Conservation (phyloP, 2,329 filamentous ascomycete species). For the Sporothrix inflata region DNA sequence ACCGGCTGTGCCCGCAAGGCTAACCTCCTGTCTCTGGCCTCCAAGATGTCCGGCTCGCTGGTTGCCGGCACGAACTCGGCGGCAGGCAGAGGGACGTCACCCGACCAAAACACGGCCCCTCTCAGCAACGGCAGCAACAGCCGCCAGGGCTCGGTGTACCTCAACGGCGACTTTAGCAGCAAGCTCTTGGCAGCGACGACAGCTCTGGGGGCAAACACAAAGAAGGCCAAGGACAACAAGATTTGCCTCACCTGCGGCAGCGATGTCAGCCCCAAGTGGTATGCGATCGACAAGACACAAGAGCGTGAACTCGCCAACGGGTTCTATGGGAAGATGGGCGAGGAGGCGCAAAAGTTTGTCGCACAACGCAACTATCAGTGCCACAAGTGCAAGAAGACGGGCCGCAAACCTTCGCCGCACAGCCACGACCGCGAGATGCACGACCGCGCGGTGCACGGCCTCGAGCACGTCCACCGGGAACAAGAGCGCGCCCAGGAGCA, state of each 20-base stretch:
- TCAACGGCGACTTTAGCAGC: conserved; percentile 31
- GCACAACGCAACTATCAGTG: conserved; percentile 69
- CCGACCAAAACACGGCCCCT: conserved; percentile 16
- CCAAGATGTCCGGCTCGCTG: conserved; percentile 50
- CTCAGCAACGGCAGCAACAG: conserved; percentile 26
- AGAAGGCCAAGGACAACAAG: conserved; percentile 54
- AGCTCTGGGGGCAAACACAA: conserved; percentile 37
- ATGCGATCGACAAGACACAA: conserved; percentile 58
- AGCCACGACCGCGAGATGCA: conserved; percentile 16
- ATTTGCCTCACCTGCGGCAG: conserved; percentile 67
- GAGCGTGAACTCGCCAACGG: conserved; percentile 58
- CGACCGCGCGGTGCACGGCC: not conserved
- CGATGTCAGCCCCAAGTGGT: conserved; percentile 76
- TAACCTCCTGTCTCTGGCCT: conserved; percentile 70
- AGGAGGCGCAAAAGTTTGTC: conserved; percentile 62
- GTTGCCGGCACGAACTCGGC: not conserved
- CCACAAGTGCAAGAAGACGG: conserved; percentile 70
- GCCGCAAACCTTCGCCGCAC: conserved; percentile 49
- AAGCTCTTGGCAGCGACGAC: conserved; percentile 35
- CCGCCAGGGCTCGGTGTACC: conserved; percentile 18
- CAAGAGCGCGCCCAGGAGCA: conserved; percentile 13
- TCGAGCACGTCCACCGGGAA: not conserved
- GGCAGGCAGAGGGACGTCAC: not conserved
- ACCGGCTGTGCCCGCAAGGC: conserved; percentile 94
- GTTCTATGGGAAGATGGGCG: conserved; percentile 53